Conservation (phyloP, 352 stramenopile species). For the Achlya hypogyna region DNA sequence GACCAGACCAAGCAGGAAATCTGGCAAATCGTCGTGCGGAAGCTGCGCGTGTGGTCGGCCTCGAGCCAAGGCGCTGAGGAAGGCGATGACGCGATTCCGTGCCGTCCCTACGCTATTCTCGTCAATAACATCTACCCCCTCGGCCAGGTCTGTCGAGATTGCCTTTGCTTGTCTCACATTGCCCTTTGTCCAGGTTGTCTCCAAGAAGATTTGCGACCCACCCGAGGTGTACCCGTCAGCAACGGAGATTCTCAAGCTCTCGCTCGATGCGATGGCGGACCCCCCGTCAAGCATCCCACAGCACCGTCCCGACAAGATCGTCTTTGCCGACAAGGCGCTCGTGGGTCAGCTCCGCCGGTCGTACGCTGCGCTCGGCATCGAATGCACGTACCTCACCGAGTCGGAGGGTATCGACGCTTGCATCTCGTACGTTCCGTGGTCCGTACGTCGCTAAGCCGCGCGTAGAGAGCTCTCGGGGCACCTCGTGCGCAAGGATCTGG, state of each 20-base stretch:
- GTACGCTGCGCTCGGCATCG: conserved; percentile 61
- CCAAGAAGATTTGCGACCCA: conserved; percentile 78
- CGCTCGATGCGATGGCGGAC: conserved; percentile 66
- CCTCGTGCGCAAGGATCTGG: conserved; percentile 72
- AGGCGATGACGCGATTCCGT: conserved; percentile 50
- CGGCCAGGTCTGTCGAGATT: conserved; percentile 34
- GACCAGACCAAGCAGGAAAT: conserved; percentile 73
- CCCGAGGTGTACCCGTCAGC: conserved; percentile 67
- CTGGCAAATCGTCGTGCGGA: conserved; percentile 82
- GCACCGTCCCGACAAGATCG: conserved; percentile 78
- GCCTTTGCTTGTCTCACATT: neutral
- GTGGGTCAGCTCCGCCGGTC: conserved; percentile 70
- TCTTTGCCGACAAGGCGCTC: conserved; percentile 69
- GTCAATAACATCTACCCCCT: conserved; percentile 83
- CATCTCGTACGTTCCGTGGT: conserved; percentile 45
- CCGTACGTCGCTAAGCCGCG: neutral
- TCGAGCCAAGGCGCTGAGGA: conserved; percentile 51
- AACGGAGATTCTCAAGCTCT: conserved; percentile 57
- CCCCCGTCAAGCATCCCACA: conserved; percentile 59
- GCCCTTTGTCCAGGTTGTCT: conserved; percentile 37
- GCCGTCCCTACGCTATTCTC: conserved; percentile 74
- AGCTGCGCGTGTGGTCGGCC: conserved; percentile 80
- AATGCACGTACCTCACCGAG: conserved; percentile 79
- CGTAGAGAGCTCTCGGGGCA: conserved; percentile 68
- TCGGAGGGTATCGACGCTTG: conserved; percentile 79